Evolutionary conservation across 768 basidiomycete species (phyloP).

Genomic region (Mycena leptocephala): DNA sequence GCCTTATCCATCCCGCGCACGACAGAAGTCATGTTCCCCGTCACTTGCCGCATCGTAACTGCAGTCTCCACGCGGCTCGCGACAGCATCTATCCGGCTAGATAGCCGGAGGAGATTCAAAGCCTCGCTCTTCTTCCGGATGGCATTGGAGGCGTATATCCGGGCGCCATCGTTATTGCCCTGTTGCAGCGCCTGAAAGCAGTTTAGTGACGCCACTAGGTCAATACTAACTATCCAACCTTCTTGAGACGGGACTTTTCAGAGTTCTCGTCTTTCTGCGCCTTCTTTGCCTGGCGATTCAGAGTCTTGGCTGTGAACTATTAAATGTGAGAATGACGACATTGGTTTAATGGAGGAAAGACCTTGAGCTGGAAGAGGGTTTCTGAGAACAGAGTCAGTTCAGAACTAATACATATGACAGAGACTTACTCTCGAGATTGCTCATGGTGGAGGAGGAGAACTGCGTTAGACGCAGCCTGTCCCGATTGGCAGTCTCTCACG

Average conservation of each 20-base stretch:
- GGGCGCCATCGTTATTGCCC: conserved; percentile 96
- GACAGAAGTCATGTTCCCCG: conserved; percentile 96
- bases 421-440: conserved; percentile 90
- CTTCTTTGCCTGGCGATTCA: conserved; percentile 96
- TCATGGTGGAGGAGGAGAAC: conserved; percentile 62
- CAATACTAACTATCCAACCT: conserved; percentile 66
- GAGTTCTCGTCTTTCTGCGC: conserved; percentile 94
- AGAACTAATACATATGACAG: conserved; percentile 38
- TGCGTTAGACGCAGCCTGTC: conserved; percentile 27
- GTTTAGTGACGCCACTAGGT: conserved; percentile 1
- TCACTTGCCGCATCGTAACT: conserved; percentile 97
- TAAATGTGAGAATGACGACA: conserved; percentile 33
- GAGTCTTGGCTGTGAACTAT: conserved; percentile 98
- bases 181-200: conserved; percentile 89
- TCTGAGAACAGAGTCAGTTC: conserved; percentile 67
- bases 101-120: conserved; percentile 91
- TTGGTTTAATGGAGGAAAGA: conserved; percentile 46
- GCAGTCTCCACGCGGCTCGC: conserved; percentile 98
- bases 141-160: conserved; percentile 98
- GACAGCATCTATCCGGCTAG: conserved; percentile 96
- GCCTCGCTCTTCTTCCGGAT: conserved; percentile 98
- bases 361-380: conserved; percentile 99
- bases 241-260: conserved; percentile 94
- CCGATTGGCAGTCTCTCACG: not conserved
- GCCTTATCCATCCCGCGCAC: conserved; percentile 99